phyloP scores from a whole-genome alignment of 768 basidiomycete species.

The Cystoderma amianthinum region DNA sequence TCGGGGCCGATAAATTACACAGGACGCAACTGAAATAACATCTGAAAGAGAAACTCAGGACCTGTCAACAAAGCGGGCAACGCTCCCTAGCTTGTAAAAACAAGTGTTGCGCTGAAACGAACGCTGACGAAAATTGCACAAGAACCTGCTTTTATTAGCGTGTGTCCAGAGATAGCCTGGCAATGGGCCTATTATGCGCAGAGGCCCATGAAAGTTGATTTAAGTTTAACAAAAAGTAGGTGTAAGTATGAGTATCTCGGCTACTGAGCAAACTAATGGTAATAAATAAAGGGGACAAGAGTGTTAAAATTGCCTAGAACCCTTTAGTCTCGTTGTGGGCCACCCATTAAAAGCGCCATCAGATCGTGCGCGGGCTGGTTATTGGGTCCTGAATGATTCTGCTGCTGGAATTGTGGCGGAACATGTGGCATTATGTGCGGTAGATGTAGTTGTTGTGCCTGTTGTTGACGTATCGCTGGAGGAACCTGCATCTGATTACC shows the following conservation, averaged over 20 bases:
- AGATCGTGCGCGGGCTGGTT: constrained; percentile 65
- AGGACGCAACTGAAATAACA: no score
- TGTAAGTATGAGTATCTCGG: constrained; percentile 3
- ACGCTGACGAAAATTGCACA: neutral
- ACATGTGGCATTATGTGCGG: constrained; percentile 44
- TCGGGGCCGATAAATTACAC: no score
- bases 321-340: constrained; percentile 56
- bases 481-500: constrained; percentile 32
- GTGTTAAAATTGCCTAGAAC: neutral
- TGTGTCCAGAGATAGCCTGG: constrained; percentile 7
- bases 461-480: constrained; percentile 43
- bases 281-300: neutral
- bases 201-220: no score
- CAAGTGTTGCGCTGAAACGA: neutral
- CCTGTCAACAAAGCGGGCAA: no score
- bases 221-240: constrained; percentile 3
- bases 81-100: no score
- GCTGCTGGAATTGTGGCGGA: constrained; percentile 53
- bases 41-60: no score
- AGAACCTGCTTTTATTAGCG: neutral
- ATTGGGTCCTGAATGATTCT: constrained; percentile 38
- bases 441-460: constrained; percentile 48
- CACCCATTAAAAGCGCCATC: constrained; percentile 81
- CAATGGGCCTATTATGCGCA: no score
- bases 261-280: constrained; percentile 1